Percentiles rank a stretch among this genome's conserved stretches.
Conservation (phyloP, 768 basidiomycete species). For the Tulasnella sp. region DNA sequence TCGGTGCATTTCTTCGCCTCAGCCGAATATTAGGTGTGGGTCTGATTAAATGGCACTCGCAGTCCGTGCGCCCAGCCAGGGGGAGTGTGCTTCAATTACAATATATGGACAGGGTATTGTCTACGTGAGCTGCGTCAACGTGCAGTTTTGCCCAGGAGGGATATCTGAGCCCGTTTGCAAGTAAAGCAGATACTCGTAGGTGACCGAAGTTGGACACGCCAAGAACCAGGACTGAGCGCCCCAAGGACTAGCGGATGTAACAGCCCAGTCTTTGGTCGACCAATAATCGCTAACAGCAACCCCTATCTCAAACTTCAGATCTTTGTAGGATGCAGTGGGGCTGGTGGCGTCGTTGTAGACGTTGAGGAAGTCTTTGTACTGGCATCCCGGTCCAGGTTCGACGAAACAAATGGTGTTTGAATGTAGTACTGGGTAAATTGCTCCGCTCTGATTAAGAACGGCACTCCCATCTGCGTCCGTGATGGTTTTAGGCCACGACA, state of each 20-base stretch:
- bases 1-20: slow-evolving; percentile 20
- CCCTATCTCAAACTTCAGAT: not conserved
- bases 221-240: not conserved
- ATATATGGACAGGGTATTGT: not conserved
- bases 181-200: not conserved
- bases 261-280: not conserved
- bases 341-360: not conserved
- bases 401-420: not conserved
- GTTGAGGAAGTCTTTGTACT: not conserved
- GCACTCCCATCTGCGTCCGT: not conserved
- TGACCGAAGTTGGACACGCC: not conserved
- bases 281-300: not conserved
- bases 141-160: not conserved
- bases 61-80: no score
- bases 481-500: not conserved
- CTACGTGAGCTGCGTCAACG: not conserved
- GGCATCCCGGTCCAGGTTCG: not conserved
- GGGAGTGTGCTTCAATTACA: not conserved
- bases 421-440: not conserved
- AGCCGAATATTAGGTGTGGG: no score
- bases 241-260: not conserved
- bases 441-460: not conserved
- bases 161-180: not conserved
- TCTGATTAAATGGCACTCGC: no score
- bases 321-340: not conserved